phyloP scores from a whole-genome alignment of 192 early-diverging fungal species.

The Lobosporangium transversale region DNA sequence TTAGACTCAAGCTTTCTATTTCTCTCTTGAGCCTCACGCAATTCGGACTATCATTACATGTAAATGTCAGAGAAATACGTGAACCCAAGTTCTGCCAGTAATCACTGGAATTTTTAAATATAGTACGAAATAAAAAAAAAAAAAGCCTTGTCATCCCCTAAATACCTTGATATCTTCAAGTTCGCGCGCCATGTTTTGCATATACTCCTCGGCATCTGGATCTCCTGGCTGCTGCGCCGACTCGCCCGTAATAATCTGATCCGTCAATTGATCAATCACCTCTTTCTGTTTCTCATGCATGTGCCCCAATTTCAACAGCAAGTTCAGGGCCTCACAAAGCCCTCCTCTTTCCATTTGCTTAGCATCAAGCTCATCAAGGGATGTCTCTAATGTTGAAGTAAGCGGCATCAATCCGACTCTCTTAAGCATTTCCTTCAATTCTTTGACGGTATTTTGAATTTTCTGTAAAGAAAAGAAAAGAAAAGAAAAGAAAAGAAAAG shows the following conservation, averaged over 20 bases:
- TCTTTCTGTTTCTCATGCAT: constrained; percentile 41
- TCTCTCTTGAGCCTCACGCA: neutral
- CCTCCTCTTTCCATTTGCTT: constrained; percentile 21
- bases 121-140: too few species aligned
- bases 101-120: too few species aligned
- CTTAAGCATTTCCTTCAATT: constrained; percentile 19
- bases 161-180: constrained; percentile 16
- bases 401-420: constrained; percentile 25
- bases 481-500: neutral
- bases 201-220: constrained; percentile 4
- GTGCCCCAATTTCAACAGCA: constrained; percentile 17
- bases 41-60: too few species aligned
- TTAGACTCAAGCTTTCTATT: neutral
- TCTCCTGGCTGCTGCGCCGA: neutral
- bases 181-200: constrained; percentile 3
- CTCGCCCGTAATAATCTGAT: constrained; percentile 30
- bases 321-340: constrained; percentile 25
- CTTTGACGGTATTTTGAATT: constrained; percentile 16
- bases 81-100: too few species aligned
- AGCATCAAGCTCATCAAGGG: constrained; percentile 12
- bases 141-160: too few species aligned
- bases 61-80: too few species aligned
- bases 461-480: constrained; percentile 1
- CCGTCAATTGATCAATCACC: constrained; percentile 46
- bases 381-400: constrained; percentile 11